Evolutionary conservation across 345 rosid species (phyloP).

Genomic region (Eucalyptus fibrosa): DNA sequence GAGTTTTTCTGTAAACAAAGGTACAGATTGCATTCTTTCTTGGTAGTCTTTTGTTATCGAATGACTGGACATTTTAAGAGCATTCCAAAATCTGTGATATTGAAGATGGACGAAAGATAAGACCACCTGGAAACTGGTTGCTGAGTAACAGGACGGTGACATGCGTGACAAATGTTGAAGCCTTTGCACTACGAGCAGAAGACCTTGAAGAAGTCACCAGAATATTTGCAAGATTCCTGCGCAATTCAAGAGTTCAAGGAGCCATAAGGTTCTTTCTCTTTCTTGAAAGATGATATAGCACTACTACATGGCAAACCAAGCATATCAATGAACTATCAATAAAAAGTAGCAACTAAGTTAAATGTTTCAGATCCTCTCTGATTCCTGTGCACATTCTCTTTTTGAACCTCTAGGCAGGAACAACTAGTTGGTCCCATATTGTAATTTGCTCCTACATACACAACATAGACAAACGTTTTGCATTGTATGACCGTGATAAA

Average conservation of each 20-base stretch:
- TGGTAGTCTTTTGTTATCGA: neutral
- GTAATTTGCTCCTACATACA: neutral
- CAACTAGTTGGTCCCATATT: neutral
- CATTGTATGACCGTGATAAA: neutral
- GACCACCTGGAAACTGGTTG: conserved; percentile 26
- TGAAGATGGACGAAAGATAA: conserved; percentile 45
- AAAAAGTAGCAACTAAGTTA: neutral
- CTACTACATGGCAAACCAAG: neutral
- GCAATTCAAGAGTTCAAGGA: conserved; percentile 62
- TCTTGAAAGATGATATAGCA: neutral
- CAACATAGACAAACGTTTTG: neutral
- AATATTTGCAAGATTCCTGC: conserved; percentile 46
- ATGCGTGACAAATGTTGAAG: conserved; percentile 71
- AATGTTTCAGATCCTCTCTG: neutral
- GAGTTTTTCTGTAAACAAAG: conserved; percentile 47
- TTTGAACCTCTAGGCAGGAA: neutral
- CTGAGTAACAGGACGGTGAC: conserved; percentile 44
- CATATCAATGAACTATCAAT: neutral
- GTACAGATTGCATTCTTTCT: conserved; percentile 6
- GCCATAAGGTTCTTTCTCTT: conserved; percentile 50
- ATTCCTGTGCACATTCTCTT: neutral
- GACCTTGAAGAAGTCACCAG: conserved; percentile 81
- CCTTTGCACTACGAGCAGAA: conserved; percentile 68
- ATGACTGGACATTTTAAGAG: neutral
- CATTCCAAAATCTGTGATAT: neutral